Base-by-base conservation (phyloP, 176 grass and related monocot species). In the Areca catechu region DNA sequence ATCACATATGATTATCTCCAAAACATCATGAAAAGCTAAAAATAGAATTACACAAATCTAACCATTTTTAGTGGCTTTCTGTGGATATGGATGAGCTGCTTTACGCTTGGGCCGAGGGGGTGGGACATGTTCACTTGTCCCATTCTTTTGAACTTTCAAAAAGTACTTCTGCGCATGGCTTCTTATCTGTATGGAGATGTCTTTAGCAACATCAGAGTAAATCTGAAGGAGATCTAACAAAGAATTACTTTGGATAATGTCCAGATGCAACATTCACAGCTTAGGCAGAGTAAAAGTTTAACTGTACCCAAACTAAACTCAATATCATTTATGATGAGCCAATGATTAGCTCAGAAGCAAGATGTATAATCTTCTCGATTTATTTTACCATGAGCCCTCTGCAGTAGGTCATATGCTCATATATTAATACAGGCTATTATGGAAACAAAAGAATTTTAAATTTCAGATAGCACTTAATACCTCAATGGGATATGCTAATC, bases 81-180 rank as follows among this genome's bases (percentile, higher is more conserved):
- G 93, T 57, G 93, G 93, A 76, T 98, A 98, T 47, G 93, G 93
- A 83, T 89, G 93, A 53, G 81, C 84, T 37, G 93, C 87, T 98
- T 98, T 98, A 56, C 93, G 87, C 76, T 98, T 98, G 52, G 93
- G 93, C 50, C 93, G 78, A 7, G 93, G 93, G 73, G 93, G 93
- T 19, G 93, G 93, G 18, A 98, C 81, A 80, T 98, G 93, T 34
- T 88, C 93, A 19, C 75, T 80, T 25, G 93, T 88, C 58, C 93
- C 93, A 77, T 82, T 98, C 74, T 98, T 98, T 76, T 98, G 93
- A 77, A 98, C 93, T 69, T 92, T 98, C 75, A 98, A 48, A 79
- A 98, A 92, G 43, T 98, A 98, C 57, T 98, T 98, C 62, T 98
- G 93, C 48, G 88, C 88, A 63, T 98, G 93, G 68, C 93, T 98